Percentiles rank a stretch among this genome's conserved stretches.
Conservation (phyloP, 257 asterid genomes). For the Gynochthodes officinalis region DNA sequence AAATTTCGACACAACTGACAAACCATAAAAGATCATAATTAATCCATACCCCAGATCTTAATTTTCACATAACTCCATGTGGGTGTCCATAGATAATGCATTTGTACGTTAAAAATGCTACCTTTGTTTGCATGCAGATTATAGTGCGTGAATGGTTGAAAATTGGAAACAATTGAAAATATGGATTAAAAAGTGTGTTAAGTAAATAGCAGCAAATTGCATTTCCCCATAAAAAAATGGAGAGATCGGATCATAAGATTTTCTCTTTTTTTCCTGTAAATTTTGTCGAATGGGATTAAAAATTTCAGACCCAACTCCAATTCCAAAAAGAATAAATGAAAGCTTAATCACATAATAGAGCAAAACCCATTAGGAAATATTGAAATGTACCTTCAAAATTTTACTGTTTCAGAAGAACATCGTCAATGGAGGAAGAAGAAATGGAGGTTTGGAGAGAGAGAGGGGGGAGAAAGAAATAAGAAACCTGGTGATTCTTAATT, state of each 20-base stretch:
- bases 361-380: not conserved
- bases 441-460: constrained; percentile 9
- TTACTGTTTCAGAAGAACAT: constrained; percentile 25
- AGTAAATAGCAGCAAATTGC: constrained; percentile 14
- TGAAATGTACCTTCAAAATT: constrained; percentile 26
- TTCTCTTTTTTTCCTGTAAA: constrained; percentile 6
- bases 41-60: constrained; percentile 31
- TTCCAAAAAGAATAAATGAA: not conserved
- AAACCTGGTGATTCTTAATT: not conserved
- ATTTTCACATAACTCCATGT: constrained; percentile 10
- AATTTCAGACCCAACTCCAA: constrained; percentile 3
- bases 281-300: not conserved
- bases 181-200: constrained; percentile 16
- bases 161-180: constrained; percentile 25
- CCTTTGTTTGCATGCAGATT: constrained; percentile 10
- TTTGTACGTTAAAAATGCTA: constrained; percentile 12
- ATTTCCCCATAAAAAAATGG: not conserved
- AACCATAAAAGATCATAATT: constrained; percentile 12
- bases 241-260: constrained; percentile 50
- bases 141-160: constrained; percentile 10
- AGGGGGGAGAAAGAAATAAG: constrained; percentile 20
- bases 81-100: not conserved
- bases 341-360: not conserved
- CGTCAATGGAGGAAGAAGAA: constrained; percentile 38
- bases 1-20: constrained; percentile 18